Conservation (phyloP, 495 filamentous ascomycete genomes). For the Penicillium arizonense region DNA sequence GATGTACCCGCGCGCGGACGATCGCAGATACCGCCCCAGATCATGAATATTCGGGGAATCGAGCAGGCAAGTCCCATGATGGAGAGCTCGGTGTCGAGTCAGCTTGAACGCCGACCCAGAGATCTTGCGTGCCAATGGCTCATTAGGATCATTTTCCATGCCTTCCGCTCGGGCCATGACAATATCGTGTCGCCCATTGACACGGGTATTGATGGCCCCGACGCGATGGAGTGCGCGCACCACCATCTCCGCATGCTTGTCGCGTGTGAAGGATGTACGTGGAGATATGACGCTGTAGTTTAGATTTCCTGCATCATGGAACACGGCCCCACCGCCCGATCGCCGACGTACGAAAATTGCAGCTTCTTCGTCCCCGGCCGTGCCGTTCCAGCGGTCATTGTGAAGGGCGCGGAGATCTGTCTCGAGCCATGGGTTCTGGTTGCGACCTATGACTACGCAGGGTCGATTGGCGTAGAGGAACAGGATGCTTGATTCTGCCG, state of each 20-base stretch:
- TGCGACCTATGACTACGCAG: constrained; percentile 86
- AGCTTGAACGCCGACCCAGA: constrained; percentile 94
- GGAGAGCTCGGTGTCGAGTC: constrained; percentile 71
- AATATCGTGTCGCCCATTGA: constrained; percentile 93
- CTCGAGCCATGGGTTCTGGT: constrained; percentile 97
- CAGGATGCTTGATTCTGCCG: constrained; percentile 67
- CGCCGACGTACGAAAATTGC: constrained; percentile 74
- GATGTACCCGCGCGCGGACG: constrained; percentile 71
- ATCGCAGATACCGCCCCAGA: constrained; percentile 65
- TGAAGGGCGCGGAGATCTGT: constrained; percentile 65
- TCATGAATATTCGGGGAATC: constrained; percentile 63
- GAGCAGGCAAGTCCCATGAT: constrained; percentile 90
- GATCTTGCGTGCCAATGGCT: constrained; percentile 64
- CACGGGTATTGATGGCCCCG: constrained; percentile 52
- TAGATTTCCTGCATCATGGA: constrained; percentile 87
- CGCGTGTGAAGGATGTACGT: constrained; percentile 66
- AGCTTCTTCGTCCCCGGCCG: constrained; percentile 26
- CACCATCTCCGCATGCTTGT: constrained; percentile 90
- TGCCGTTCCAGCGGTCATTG: constrained; percentile 25
- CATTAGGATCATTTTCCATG: constrained; percentile 10
- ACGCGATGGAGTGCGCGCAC: constrained; percentile 64
- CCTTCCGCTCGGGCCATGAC: constrained; percentile 52
- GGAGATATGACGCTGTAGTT: constrained; percentile 93
- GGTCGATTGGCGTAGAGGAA: constrained; percentile 87
- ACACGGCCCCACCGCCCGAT: constrained; percentile 89